Percentiles rank a stretch among this genome's conserved stretches.
These are phyloP conservation scores for Phytophthora multivora DNA, from an alignment of 352 stramenopile species.

Conservation along the genomic window DNA sequence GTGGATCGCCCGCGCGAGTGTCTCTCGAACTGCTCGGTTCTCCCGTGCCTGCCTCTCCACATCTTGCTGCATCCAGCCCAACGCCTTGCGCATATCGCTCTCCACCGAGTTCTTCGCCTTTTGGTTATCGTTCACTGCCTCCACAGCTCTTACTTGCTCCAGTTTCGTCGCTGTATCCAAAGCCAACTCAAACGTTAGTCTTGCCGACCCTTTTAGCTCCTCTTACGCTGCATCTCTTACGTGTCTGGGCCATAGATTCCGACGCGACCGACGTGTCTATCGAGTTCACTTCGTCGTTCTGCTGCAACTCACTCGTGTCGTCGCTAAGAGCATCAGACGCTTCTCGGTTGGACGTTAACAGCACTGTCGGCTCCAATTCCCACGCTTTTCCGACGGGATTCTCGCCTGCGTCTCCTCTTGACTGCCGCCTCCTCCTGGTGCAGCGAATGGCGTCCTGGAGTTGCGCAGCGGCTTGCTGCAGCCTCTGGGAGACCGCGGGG, in stretches of 20 bases:
- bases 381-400: conserved; percentile 13
- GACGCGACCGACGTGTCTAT: conserved; percentile 21
- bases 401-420: not conserved
- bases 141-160: not conserved
- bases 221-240: conserved; percentile 9
- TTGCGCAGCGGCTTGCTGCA: conserved; percentile 57
- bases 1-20: conserved; percentile 27
- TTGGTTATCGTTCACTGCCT: not conserved
- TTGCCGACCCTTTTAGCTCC: not conserved
- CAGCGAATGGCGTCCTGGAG: conserved; percentile 60
- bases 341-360: conserved; percentile 9
- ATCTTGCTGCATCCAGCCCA: conserved; percentile 53
- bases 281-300: conserved; percentile 11
- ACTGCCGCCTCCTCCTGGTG: conserved; percentile 21
- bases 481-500: conserved; percentile 29
- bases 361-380: conserved; percentile 22
- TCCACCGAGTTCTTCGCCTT: conserved; percentile 7
- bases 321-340: not conserved
- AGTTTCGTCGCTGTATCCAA: conserved; percentile 4
- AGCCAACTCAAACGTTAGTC: conserved; percentile 6
- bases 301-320: not conserved
- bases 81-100: conserved; percentile 30
- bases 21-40: conserved; percentile 35
- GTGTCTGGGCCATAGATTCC: conserved; percentile 14
- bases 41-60: conserved; percentile 40